Evolutionary conservation across 352 stramenopile species (phyloP), one percentile per base, ranked within the genome.

Genomic region (Phytophthora aleatoria): DNA sequence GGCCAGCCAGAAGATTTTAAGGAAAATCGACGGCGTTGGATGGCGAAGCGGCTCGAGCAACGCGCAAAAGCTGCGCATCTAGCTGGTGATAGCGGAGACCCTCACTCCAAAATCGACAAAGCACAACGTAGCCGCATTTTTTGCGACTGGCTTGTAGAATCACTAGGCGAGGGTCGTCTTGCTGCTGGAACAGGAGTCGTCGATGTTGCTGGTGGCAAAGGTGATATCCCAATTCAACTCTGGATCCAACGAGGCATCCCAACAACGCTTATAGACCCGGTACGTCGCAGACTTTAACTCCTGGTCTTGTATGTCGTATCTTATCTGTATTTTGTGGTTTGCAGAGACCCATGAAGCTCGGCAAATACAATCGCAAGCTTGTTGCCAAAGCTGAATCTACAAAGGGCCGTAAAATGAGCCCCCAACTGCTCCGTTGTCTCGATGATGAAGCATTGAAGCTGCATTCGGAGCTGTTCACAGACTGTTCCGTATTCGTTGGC

Each of bases 181-280:
- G 57, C 57, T n/a, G 5, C 39, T 1, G 86, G 89, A 7, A 71
- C 71, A 3, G 90, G 90, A 12, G 89, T 97, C 4, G 49, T 97
- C n/a, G 90, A 97, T 44, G 77, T 97, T 7, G 90, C 90, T 35
- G 90, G 90, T 24, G 90, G 90, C 41, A 95, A 95, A 73, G 90
- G 90, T 31, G 86, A 96, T 59, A 92, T 97, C 45, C 69, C 78
- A 13, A 89, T 96, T 61, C 78, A 96, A 66, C 73, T 97, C 9
- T 90, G 81, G 74, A 91, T 93, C 50, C 63, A 77, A 27, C 79
- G 87, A 45, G 85, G 81, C 15, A 92, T 97, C 30, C 76, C 72
- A 1, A 90, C 85, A 20, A 96, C 86, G 8, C 71, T 97, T 28
- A 85, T 97, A 31, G 90, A 97, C 41, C 90, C 90, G 43, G 86